Conservation (phyloP, 805 yeast genomes). For the Barnettozyma californica region DNA sequence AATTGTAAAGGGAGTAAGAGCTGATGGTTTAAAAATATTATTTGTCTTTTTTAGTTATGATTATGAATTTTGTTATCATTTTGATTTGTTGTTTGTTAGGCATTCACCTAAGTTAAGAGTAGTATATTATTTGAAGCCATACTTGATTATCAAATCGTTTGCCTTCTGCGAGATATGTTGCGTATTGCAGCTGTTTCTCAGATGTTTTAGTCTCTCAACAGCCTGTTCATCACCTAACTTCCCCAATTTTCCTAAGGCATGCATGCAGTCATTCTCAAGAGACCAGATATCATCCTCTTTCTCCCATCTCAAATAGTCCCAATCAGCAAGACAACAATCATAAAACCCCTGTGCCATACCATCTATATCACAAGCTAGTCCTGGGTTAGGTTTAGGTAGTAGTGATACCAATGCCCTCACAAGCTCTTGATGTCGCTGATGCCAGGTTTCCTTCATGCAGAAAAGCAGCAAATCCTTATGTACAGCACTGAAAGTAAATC, state of each 20-base stretch:
- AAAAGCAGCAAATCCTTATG: not conserved
- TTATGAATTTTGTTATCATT: not conserved
- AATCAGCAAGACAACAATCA: not conserved
- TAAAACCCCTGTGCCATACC: not conserved
- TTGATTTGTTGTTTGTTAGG: not conserved
- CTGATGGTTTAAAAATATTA: not conserved
- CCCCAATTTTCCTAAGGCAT: slow-evolving; percentile 1
- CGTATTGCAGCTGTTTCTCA: not conserved
- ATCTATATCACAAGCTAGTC: not conserved
- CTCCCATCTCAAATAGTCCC: slow-evolving; percentile 1
- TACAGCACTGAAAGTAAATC: not conserved
- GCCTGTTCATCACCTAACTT: not conserved
- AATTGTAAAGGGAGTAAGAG: slow-evolving; percentile 19
- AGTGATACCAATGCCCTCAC: not conserved
- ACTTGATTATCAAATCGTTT: not conserved
- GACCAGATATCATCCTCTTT: slow-evolving; percentile 2
- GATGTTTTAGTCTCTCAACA: not conserved
- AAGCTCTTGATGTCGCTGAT: slow-evolving; percentile 1
- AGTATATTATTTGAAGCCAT: too few relatives aligned
- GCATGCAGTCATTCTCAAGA: slow-evolving; percentile 1
- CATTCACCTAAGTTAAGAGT: too few relatives aligned
- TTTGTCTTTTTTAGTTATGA: not conserved
- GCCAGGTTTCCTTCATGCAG: not conserved
- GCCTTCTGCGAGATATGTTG: not conserved
- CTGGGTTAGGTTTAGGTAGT: not conserved